Evolutionary conservation across 441 rosid genomes (phyloP).

Genomic region (Manihot esculenta): DNA sequence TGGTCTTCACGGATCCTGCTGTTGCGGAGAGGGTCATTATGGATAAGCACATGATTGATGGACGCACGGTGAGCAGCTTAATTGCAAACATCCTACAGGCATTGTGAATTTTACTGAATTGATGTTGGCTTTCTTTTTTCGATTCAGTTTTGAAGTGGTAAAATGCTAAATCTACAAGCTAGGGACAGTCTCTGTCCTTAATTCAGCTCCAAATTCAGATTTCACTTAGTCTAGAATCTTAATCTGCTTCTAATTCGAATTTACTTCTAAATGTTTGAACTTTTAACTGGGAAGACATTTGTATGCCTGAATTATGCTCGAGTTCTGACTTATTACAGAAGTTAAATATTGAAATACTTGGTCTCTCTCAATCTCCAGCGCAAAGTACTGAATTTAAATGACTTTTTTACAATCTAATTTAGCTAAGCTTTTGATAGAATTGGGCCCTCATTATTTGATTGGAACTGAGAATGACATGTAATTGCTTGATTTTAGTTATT

Average conservation of each 20-base stretch:
- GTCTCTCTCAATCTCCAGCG: not conserved
- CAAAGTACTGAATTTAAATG: slow-evolving; percentile 1
- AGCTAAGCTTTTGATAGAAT: slow-evolving; percentile 13
- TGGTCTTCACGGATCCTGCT: slow-evolving; percentile 80
- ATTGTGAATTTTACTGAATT: slow-evolving; percentile 14
- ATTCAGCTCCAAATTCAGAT: slow-evolving; percentile 5
- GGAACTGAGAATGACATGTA: slow-evolving; percentile 18
- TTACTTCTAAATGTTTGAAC: not conserved
- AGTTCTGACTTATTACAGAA: slow-evolving; percentile 25
- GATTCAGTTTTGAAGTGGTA: slow-evolving; percentile 9
- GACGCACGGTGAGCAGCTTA: slow-evolving; percentile 63
- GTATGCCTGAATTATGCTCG: slow-evolving; percentile 18
- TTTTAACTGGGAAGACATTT: slow-evolving; percentile 20
- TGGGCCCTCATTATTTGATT: slow-evolving; percentile 7
- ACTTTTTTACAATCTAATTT: slow-evolving; percentile 4
- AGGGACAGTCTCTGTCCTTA: not conserved
- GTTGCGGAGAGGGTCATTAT: slow-evolving; percentile 81
- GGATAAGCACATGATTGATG: slow-evolving; percentile 82
- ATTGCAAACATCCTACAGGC: slow-evolving; percentile 17
- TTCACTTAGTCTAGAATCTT: slow-evolving; percentile 4
- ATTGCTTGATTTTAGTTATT: too few species aligned
- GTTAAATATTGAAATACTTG: not conserved
- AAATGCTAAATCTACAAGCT: slow-evolving; percentile 8
- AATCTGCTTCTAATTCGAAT: not conserved
- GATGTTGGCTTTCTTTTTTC: slow-evolving; percentile 13